Conservation (phyloP, 2,329 filamentous ascomycete species). For the Apiospora koreana region DNA sequence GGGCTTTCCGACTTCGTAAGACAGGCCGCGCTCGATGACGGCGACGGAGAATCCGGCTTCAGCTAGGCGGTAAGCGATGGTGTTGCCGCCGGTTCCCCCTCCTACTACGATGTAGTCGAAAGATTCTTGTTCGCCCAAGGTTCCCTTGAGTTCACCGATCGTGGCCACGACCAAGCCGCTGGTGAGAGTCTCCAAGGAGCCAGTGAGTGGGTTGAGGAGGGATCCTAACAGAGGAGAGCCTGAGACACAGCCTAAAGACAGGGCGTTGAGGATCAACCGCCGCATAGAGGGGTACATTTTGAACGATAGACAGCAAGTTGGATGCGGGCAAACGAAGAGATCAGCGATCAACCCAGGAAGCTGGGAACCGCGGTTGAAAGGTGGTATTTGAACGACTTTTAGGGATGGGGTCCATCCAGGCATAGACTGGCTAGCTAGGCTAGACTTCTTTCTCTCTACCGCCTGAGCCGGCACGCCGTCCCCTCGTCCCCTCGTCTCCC, state of each 20-base stretch:
- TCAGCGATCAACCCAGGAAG: neutral
- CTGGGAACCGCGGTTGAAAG: neutral
- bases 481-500: neutral
- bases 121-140: constrained; percentile 3
- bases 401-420: neutral
- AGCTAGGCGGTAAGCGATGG: constrained; percentile 34
- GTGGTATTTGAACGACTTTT: neutral
- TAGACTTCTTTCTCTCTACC: neutral
- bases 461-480: neutral
- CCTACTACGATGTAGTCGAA: constrained; percentile 32
- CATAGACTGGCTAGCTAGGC: neutral
- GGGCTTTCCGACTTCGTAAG: constrained; percentile 32
- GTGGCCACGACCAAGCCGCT: constrained; percentile 3
- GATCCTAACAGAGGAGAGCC: neutral
- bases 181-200: neutral
- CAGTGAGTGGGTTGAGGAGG: constrained; percentile 9
- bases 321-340: neutral
- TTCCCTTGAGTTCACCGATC: neutral
- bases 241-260: neutral
- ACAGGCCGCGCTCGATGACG: constrained; percentile 39
- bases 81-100: constrained; percentile 39
- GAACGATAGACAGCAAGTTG: neutral
- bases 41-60: constrained; percentile 32
- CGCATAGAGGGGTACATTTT: neutral
- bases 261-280: neutral